Percentiles rank a stretch among this genome's conserved stretches.
Evolutionary conservation across 805 yeast genomes (phyloP).

Genomic region (Hanseniaspora occidentalis): DNA sequence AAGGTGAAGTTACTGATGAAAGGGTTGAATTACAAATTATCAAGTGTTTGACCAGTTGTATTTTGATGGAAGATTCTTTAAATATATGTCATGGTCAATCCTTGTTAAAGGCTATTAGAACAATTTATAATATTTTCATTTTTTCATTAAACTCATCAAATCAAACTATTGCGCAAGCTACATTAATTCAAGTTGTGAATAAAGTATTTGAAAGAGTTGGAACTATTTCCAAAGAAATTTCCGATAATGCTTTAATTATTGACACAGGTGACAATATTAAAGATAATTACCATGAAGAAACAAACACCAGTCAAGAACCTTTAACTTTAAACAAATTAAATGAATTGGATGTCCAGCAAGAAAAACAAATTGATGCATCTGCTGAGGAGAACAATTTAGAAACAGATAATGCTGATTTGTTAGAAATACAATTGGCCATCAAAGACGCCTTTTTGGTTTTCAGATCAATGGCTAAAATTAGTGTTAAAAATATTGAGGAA

Average conservation of each 20-base stretch:
- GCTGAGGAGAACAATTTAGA: conserved; percentile 25
- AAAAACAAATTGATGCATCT: conserved; percentile 35
- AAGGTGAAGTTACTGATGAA: conserved; percentile 86
- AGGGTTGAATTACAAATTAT: conserved; percentile 85
- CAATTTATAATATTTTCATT: conserved; percentile 84
- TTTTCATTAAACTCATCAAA: conserved; percentile 69
- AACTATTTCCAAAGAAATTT: conserved; percentile 17
- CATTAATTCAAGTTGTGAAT: conserved; percentile 79
- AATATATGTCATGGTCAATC: conserved; percentile 76
- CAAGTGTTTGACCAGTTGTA: conserved; percentile 81
- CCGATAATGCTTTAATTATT: neutral
- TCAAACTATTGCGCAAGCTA: conserved; percentile 92
- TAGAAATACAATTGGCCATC: conserved; percentile 55
- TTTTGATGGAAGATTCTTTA: conserved; percentile 64
- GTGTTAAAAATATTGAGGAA: conserved; percentile 72
- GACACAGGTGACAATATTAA: neutral
- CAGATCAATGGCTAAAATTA: conserved; percentile 88
- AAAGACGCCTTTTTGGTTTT: conserved; percentile 90
- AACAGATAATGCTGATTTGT: conserved; percentile 18
- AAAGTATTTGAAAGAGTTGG: conserved; percentile 70
- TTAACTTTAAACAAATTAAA: conserved; percentile 53
- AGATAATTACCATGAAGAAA: conserved; percentile 6
- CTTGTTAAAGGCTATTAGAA: conserved; percentile 79
- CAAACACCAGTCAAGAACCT: conserved; percentile 18
- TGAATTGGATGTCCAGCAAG: conserved; percentile 42